These are phyloP conservation scores for Paracamarosporium sp. DNA, from an alignment of 2,329 filamentous ascomycete genomes.

Conservation along the genomic window DNA sequence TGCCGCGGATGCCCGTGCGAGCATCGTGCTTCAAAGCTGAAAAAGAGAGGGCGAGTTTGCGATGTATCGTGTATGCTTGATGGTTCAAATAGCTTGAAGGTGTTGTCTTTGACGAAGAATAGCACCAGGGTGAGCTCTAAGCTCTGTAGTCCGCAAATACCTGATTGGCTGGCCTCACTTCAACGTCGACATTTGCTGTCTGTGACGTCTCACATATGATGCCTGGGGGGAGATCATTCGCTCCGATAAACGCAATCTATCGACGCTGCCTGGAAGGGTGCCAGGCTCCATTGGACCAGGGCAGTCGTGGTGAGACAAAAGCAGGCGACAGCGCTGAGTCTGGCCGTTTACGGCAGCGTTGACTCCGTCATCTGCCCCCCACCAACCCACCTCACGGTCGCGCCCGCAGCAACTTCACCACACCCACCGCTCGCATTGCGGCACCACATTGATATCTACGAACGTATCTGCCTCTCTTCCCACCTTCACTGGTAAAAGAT, in stretches of 20 bases:
- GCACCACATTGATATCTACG: neutral
- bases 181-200: neutral
- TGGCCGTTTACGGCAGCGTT: constrained; percentile 10
- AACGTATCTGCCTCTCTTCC: neutral
- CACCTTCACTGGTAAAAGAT: neutral
- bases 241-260: neutral
- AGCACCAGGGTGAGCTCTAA: neutral
- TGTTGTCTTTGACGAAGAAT: neutral
- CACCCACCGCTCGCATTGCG: neutral
- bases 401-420: constrained; percentile 4
- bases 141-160: neutral
- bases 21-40: neutral
- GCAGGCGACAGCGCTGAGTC: constrained; percentile 12
- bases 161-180: neutral
- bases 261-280: neutral
- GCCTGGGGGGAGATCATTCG: neutral
- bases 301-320: neutral
- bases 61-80: neutral
- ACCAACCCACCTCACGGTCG: constrained; percentile 17
- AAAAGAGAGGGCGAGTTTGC: neutral
- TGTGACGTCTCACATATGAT: neutral
- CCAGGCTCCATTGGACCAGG: neutral
- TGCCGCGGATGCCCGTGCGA: neutral
- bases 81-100: neutral
- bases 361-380: constrained; percentile 19